Evolutionary conservation across 345 rosid genomes (phyloP).

Genomic region (Arabidopsis thaliana): DNA sequence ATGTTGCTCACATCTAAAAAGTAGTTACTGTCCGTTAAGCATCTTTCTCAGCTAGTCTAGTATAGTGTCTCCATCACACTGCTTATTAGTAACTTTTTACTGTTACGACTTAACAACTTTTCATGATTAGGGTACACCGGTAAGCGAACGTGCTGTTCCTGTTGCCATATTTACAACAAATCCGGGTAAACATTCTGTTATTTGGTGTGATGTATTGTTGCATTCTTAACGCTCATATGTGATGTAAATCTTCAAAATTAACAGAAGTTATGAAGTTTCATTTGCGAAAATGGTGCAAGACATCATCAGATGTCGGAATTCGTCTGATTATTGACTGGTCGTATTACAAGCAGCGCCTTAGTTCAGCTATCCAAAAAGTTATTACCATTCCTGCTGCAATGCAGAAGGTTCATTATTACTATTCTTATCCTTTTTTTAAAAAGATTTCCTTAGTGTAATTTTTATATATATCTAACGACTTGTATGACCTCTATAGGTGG

Average conservation of each 20-base stretch:
- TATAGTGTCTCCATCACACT: slow-evolving; percentile 15
- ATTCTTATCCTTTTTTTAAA: slow-evolving; percentile 15
- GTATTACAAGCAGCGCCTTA: slow-evolving; percentile 91
- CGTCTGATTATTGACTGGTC: slow-evolving; percentile 94
- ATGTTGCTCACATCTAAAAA: slow-evolving; percentile 21
- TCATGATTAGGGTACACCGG: slow-evolving; percentile 84
- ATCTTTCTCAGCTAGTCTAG: slow-evolving; percentile 25
- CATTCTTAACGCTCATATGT: slow-evolving; percentile 36
- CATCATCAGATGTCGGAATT: slow-evolving; percentile 67
- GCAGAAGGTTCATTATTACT: slow-evolving; percentile 77
- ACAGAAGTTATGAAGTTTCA: slow-evolving; percentile 78
- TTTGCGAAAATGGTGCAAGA: slow-evolving; percentile 94
- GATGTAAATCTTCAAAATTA: slow-evolving; percentile 36
- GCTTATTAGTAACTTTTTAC: slow-evolving; percentile 18
- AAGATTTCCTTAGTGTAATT: slow-evolving; percentile 15
- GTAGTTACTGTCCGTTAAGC: slow-evolving; percentile 6
- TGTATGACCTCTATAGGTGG: slow-evolving; percentile 59
- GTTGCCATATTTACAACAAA: slow-evolving; percentile 88
- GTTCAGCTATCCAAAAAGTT: slow-evolving; percentile 91
- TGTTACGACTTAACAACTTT: slow-evolving; percentile 34
- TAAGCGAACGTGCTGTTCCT: slow-evolving; percentile 98
- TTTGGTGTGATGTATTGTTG: slow-evolving; percentile 27
- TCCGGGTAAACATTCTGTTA: slow-evolving; percentile 55
- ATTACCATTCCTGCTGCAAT: slow-evolving; percentile 98
- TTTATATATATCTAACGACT: slow-evolving; percentile 29